These are phyloP conservation scores for Monosporascus sp. DNA, from an alignment of 2,329 filamentous ascomycete genomes.

Conservation along the genomic window DNA sequence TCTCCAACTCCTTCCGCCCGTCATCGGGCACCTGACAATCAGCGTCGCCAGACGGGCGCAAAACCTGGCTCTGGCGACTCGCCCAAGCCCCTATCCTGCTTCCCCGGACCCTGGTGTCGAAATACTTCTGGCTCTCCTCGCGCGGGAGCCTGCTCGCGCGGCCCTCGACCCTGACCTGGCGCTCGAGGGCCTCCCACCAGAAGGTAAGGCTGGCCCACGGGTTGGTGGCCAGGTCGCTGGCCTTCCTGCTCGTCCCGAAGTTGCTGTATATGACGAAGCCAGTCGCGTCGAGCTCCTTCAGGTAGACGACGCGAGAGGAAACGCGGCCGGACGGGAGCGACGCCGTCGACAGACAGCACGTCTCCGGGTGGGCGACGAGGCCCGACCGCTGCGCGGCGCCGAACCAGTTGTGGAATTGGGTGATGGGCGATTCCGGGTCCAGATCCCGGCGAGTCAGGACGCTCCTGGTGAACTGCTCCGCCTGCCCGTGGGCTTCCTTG, in stretches of 20 bases:
- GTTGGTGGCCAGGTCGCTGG: conserved; percentile 65
- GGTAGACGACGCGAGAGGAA: conserved; percentile 80
- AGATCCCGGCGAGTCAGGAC: conserved; percentile 59
- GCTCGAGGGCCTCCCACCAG: conserved; percentile 80
- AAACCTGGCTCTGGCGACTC: conserved; percentile 76
- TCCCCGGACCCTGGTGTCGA: conserved; percentile 66
- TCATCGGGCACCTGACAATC: conserved; percentile 45
- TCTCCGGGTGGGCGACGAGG: conserved; percentile 71
- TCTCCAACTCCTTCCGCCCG: conserved; percentile 68
- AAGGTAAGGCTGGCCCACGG: conserved; percentile 79
- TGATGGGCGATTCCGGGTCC: conserved; percentile 56
- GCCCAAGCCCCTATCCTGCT: conserved; percentile 90
- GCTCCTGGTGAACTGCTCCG: conserved; percentile 67
- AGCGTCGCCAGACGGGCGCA: conserved; percentile 38
- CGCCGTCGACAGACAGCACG: conserved; percentile 82
- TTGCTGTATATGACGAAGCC: conserved; percentile 95
- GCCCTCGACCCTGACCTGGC: conserved; percentile 89
- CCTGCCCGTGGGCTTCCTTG: conserved; percentile 53
- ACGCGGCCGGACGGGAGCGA: conserved; percentile 77
- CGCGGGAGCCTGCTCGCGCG: conserved; percentile 56
- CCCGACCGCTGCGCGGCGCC: conserved; percentile 53
- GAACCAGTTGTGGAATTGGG: conserved; percentile 92
- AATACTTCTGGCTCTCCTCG: conserved; percentile 69
- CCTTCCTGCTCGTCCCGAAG: conserved; percentile 71
- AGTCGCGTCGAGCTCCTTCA: conserved; percentile 81